These are phyloP conservation scores for Dioscorea zingiberensis DNA, from an alignment of 106 monocot species.

Conservation along the genomic window DNA sequence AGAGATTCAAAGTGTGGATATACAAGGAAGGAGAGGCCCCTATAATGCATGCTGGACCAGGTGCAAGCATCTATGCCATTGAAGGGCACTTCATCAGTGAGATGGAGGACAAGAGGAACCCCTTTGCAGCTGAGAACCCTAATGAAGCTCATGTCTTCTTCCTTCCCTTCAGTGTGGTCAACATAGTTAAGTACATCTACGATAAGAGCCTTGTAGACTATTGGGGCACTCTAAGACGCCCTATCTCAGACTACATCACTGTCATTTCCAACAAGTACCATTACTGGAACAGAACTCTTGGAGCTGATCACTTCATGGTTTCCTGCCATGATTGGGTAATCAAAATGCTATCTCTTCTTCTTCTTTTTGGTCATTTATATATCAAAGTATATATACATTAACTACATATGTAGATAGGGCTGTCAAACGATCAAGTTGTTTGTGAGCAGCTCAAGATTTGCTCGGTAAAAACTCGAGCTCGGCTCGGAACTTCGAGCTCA, in stretches of 20 bases:
- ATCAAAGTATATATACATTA: too few relatives aligned
- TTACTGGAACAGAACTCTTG: slow-evolving; percentile 36
- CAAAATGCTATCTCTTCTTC: too few relatives aligned
- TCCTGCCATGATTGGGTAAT: slow-evolving; percentile 53
- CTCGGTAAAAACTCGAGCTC: too few relatives aligned
- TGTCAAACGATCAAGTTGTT: too few relatives aligned
- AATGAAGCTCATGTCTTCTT: slow-evolving; percentile 53
- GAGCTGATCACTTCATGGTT: slow-evolving; percentile 51
- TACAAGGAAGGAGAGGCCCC: slow-evolving; percentile 76
- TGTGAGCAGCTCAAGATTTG: too few relatives aligned
- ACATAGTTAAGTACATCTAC: slow-evolving; percentile 53
- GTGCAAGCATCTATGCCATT: slow-evolving; percentile 40
- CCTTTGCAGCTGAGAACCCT: slow-evolving; percentile 35
- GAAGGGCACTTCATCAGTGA: slow-evolving; percentile 66
- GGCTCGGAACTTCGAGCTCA: too few relatives aligned
- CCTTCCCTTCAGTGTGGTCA: slow-evolving; percentile 69
- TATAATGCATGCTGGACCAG: slow-evolving; percentile 51
- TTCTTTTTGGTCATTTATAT: background rate
- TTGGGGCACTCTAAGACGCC: background rate
- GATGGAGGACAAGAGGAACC: slow-evolving; percentile 29
- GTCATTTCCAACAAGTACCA: slow-evolving; percentile 29
- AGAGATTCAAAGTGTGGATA: slow-evolving; percentile 53
- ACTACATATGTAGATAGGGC: too few relatives aligned
- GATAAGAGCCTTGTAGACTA: background rate
- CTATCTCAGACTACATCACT: slow-evolving; percentile 12